phyloP scores from a whole-genome alignment of 1,139 yeast genomes.

The Suhomyces yuchorum region DNA sequence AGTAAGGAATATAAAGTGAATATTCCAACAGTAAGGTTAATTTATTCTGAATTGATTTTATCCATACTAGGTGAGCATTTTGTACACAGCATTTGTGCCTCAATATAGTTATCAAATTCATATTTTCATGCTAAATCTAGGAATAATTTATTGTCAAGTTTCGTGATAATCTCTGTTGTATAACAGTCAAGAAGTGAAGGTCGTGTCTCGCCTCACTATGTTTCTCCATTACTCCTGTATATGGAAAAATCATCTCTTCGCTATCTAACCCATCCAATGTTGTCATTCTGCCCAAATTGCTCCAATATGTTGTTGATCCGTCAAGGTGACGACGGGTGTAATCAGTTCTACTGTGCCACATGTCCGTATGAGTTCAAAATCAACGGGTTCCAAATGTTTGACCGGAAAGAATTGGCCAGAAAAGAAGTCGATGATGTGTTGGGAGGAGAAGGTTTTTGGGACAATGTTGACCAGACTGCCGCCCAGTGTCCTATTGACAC shows the following conservation, averaged over 20 bases:
- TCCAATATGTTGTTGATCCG: slow-evolving; percentile 76
- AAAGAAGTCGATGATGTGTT: slow-evolving; percentile 95
- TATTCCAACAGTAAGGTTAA: no score
- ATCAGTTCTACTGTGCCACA: slow-evolving; percentile 79
- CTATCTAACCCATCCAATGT: slow-evolving; percentile 45
- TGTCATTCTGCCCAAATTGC: slow-evolving; percentile 92
- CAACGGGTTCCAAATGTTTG: slow-evolving; percentile 78
- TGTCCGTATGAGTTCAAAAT: slow-evolving; percentile 95
- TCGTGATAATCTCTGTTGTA: no score
- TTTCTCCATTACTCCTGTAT: no score
- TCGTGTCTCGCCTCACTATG: no score
- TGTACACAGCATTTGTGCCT: no score
- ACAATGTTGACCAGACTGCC: slow-evolving; percentile 87
- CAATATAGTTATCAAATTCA: no score
- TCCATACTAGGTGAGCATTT: no score
- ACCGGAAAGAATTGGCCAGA: slow-evolving; percentile 77
- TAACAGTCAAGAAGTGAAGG: no score
- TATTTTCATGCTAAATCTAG: no score
- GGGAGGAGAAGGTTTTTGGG: slow-evolving; percentile 99
- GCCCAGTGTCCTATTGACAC: slow-evolving; percentile 87
- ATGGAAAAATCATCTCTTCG: not conserved
- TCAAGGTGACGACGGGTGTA: slow-evolving; percentile 45
- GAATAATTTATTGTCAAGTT: no score
- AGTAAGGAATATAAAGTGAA: no score
- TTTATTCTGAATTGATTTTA: no score